Percentiles rank a stretch among this genome's conserved stretches.
Evolutionary conservation across 1,139 yeast species (phyloP).

Genomic region (Geotrichum cucujoidarum): DNA sequence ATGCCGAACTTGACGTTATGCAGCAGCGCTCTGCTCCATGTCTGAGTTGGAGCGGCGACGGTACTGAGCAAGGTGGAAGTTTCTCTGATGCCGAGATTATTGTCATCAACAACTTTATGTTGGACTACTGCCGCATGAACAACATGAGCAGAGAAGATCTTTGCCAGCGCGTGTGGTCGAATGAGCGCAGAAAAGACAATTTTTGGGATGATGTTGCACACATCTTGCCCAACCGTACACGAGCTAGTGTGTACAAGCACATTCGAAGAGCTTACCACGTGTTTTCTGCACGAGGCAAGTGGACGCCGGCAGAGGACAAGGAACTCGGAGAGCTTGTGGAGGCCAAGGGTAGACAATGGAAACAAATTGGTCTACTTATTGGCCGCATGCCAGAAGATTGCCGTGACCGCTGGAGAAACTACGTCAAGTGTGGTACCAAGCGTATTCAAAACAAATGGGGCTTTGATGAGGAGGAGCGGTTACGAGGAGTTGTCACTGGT

Average conservation of each 20-base stretch:
- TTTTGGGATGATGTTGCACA: conserved; percentile 81
- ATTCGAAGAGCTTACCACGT: conserved; percentile 85
- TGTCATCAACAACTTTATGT: conserved; percentile 67
- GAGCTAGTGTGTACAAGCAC: conserved; percentile 88
- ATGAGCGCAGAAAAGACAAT: conserved; percentile 74
- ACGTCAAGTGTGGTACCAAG: conserved; percentile 79
- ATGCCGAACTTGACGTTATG: conserved; percentile 9
- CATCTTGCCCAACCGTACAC: conserved; percentile 74
- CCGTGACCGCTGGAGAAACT: conserved; percentile 92
- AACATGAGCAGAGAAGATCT: conserved; percentile 60
- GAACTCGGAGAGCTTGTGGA: conserved; percentile 57
- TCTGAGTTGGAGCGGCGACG: conserved; percentile 29
- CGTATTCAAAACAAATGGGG: conserved; percentile 79
- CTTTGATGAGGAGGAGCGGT: conserved; percentile 58
- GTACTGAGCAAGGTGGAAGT: conserved; percentile 40
- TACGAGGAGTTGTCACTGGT: conserved; percentile 52
- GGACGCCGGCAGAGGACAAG: conserved; percentile 79
- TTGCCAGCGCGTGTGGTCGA: conserved; percentile 82
- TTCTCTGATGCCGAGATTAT: conserved; percentile 62
- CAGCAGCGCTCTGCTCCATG: conserved; percentile 9
- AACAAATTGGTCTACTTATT: conserved; percentile 66
- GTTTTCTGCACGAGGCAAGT: conserved; percentile 79
- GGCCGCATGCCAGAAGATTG: conserved; percentile 98
- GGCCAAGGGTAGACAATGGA: conserved; percentile 79
- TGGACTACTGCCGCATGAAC: conserved; percentile 59